Base-by-base conservation (phyloP, 2,329 filamentous ascomycete species). In the Arthrobotrys sinensis region DNA sequence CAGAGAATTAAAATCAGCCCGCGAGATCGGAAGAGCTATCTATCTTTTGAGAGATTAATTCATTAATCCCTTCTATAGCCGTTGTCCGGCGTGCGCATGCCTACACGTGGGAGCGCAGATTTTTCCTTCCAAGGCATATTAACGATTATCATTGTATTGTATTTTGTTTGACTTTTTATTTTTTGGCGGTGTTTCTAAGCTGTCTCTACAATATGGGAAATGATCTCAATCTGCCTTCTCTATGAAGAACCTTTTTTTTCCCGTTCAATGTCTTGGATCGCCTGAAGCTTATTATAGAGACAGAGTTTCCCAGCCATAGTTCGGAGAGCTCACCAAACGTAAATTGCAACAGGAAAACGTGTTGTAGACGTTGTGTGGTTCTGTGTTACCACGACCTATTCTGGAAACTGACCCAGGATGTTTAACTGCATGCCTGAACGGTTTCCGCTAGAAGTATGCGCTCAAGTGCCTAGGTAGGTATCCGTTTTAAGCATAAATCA, bases 221-320 rank as follows among this genome's bases (percentile, higher is more conserved):
- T 28, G 36, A 24, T 60, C 55, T 60, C 40, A 64, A 24, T 50
- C 60, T 24, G 60, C 60, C 60, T 64, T 48, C 45, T 64, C 10
- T 36, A 50, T 63, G 16, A 19, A 64, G 40, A 64, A 64, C 4
- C 7, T 16, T 50, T 64, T 64, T 12, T n/a, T 19, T 46, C 60
- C 8, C n/a, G 10, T 64, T 21, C 14, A 16, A 64, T 64, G 60
- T 64, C 60, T 64, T 40, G 40, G 60, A 34, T 64, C 24, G 1
- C 5, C 40, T 50, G 36, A 64, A 64, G 28, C 24, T 64, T 64
- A 60, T 24, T 43, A 3, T 8, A 19, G 43, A 36, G 40, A 64
- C 19, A 48, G 28, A 34, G 24, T 21, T 45, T 63, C 38, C 19
- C 4, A 19, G 38, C 16, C 55, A 62, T 28, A 28, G 24, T 21